Base-by-base conservation (phyloP, 805 yeast species). In the Zygotorulaspora sp. region DNA sequence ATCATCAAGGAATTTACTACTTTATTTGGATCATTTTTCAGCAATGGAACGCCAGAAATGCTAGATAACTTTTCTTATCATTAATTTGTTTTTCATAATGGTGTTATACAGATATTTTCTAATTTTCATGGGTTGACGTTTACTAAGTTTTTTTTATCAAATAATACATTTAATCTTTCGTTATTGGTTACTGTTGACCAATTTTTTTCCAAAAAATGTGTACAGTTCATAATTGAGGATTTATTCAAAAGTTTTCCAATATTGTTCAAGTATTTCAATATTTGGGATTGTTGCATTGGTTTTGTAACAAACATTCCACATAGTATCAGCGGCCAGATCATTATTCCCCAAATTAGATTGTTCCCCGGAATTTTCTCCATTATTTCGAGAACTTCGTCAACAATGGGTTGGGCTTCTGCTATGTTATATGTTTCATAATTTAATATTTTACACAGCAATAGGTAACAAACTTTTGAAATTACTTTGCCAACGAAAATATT, bases 1-100 rank as follows among this genome's bases (percentile, higher is more conserved):
- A 15, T 38, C 47, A 4, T 34, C 52, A 15, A 49, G 38, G 23
- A 49, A 50, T 41, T 31, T 49, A 17, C 45, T 47, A 12, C 28
- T 25, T 10, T 15, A 21, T 21, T 2, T 11, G 6, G 36, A 24
- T 17, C 24, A n/a, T 4, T 20, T 12, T 6, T 30, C 23, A 2
- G 23, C 32, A 16, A 16, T 26, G 17, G 14, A 26, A 17, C 17
- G 15, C 11, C 7, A 26, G 14, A 26, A n/a, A n/a, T n/a, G n/a
- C n/a, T n/a, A n/a, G n/a, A n/a, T n/a, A n/a, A n/a, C n/a, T n/a
- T n/a, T n/a, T n/a, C n/a, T n/a, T n/a, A n/a, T n/a, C n/a, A n/a
- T n/a, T n/a, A n/a, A n/a, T n/a, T n/a, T n/a, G n/a, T n/a, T n/a
- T n/a, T n/a, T n/a, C n/a, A n/a, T n/a, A n/a, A n/a, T n/a, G 10